Evolutionary conservation across 2,329 filamentous ascomycete genomes (phyloP), one percentile per base, ranked within the genome.

Genomic region (Hypoxylon sp.): DNA sequence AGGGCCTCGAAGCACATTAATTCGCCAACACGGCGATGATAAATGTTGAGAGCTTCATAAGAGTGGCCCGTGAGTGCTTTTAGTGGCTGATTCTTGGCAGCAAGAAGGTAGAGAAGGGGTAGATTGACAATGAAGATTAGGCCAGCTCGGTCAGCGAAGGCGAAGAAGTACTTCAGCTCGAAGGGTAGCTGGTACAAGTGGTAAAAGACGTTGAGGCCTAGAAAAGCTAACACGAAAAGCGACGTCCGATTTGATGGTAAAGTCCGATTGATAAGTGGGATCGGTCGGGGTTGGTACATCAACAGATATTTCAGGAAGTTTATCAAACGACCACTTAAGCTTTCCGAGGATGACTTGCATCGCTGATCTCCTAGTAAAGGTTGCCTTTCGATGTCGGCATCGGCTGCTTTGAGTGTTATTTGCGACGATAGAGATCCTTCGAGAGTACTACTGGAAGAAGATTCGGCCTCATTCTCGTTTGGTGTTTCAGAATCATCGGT

Each of bases 21-120:
- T 76, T 91, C 89, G 25, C 89, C 89, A 1, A 91, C 82, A 3
- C 89, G 83, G 37, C 89, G 86, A 75, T 92, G 89, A 61, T 91
- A 85, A 50, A 91, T 86, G 75, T 91, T 91, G 46, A 91, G 81
- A 4, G 86, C 85, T 77, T 91, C 89, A 74, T 92, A 92, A 0
- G 89, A 91, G 69, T 86, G 85, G 3, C 89, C 89, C 0, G 89
- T 91, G 17, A 92, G 79, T 1, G 83, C 72, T 64, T 86, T 86
- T 35, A 91, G 75, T 0, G 89, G 90, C 69, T 91, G 89, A 66
- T 89, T 91, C 77, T 92, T 92, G 33, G 90, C 89, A 1, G 87
- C 85, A 2, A 92, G 81, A 3, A 91, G 80, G 75, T 92, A 91
- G 2, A 91, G 81, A 3, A 85, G 76, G 0, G 84, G 84, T 0